Evolutionary conservation across 306 rosid genomes (phyloP).

Genomic region (Astragalus glycyphyllos): DNA sequence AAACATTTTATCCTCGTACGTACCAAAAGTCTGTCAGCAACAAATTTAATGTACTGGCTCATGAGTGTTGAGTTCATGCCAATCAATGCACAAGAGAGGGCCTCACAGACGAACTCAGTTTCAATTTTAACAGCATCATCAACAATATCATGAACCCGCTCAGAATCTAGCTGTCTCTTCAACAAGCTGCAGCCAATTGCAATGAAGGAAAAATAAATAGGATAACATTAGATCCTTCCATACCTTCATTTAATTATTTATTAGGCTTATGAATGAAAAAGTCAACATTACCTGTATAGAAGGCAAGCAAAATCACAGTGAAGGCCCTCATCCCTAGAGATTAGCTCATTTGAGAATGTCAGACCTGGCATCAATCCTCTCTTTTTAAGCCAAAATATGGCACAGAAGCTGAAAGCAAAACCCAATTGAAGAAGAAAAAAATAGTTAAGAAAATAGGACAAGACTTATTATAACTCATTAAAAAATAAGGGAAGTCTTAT

Average conservation of each 20-base stretch:
- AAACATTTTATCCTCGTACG: constrained; percentile 20
- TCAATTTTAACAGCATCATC: constrained; percentile 83
- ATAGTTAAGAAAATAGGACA: background rate
- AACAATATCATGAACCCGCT: constrained; percentile 59
- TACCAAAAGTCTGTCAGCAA: constrained; percentile 93
- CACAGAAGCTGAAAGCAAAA: constrained; percentile 75
- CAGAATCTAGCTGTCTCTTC: constrained; percentile 55
- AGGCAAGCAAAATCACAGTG: constrained; percentile 98
- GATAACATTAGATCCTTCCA: background rate
- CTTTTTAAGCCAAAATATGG: constrained; percentile 96
- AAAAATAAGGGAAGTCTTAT: constrained; percentile 30
- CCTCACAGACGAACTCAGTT: constrained; percentile 79
- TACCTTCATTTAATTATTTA: constrained; percentile 14
- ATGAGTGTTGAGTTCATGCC: constrained; percentile 92
- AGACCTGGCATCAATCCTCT: constrained; percentile 91
- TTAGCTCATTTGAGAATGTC: constrained; percentile 90
- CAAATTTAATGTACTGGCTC: constrained; percentile 92
- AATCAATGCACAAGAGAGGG: constrained; percentile 89
- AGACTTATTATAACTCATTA: constrained; percentile 21
- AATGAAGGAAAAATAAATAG: background rate
- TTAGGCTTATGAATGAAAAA: constrained; percentile 28
- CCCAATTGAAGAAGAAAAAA: constrained; percentile 18
- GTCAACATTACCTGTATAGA: constrained; percentile 68
- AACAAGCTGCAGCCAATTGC: constrained; percentile 62
- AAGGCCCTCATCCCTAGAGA: constrained; percentile 97